phyloP scores from a whole-genome alignment of 2,329 filamentous ascomycete species.

The Gnomoniopsis sp. region DNA sequence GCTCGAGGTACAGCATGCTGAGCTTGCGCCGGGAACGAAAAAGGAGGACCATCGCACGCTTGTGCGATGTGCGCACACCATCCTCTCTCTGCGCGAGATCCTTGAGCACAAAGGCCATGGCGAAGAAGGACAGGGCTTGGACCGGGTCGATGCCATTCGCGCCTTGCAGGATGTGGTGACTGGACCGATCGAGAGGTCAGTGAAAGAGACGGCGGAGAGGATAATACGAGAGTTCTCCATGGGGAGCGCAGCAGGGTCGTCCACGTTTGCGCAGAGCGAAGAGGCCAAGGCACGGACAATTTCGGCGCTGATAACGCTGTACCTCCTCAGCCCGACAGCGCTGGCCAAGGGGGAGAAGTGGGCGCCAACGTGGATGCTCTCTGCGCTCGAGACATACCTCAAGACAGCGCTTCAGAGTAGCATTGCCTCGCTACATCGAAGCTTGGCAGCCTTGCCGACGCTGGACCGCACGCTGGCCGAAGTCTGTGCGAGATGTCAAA shows the following conservation, averaged over 20 bases:
- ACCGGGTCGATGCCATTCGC: constrained; percentile 67
- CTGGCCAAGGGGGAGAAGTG: constrained; percentile 50
- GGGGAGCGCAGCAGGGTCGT: constrained; percentile 38
- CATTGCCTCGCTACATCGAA: constrained; percentile 68
- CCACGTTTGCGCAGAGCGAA: constrained; percentile 60
- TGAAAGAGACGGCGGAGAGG: constrained; percentile 73
- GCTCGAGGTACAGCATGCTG: constrained; percentile 79
- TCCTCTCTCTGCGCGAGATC: constrained; percentile 72
- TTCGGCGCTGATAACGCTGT: constrained; percentile 73
- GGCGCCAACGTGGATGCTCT: constrained; percentile 69
- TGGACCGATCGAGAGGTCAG: constrained; percentile 66
- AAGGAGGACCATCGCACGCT: constrained; percentile 75
- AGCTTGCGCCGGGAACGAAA: constrained; percentile 48
- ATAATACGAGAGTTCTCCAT: constrained; percentile 82
- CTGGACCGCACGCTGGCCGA: constrained; percentile 81
- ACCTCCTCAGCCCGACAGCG: constrained; percentile 71
- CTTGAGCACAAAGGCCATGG: constrained; percentile 64
- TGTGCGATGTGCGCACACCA: constrained; percentile 76
- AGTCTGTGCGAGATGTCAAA: constrained; percentile 80
- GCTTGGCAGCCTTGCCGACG: constrained; percentile 74
- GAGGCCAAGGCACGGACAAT: constrained; percentile 71
- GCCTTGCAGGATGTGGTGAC: constrained; percentile 66
- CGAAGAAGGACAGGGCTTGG: constrained; percentile 74
- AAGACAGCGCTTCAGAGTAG: constrained; percentile 77
- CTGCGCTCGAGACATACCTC: constrained; percentile 76